Conservation (phyloP, 176 grass and related monocot genomes). For the Phyllostachys edulis region DNA sequence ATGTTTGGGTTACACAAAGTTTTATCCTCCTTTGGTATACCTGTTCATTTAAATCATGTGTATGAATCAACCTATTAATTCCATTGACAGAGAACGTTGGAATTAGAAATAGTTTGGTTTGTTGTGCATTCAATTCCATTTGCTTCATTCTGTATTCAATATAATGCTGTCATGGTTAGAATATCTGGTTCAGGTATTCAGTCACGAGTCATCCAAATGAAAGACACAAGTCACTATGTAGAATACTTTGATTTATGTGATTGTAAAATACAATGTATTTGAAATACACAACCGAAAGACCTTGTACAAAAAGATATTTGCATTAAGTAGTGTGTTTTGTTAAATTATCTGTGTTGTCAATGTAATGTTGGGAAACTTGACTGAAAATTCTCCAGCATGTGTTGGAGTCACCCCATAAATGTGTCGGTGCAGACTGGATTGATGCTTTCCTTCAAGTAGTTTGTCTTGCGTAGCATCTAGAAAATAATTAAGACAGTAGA, state of each 20-base stretch:
- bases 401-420: neutral
- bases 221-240: conserved; percentile 6
- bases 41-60: neutral
- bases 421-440: neutral
- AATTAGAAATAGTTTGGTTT: conserved; percentile 17
- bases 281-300: neutral
- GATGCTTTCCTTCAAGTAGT: neutral
- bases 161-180: conserved; percentile 4
- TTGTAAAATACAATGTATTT: neutral
- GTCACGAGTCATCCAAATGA: conserved; percentile 6
- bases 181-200: conserved; percentile 27
- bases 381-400: neutral
- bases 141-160: neutral
- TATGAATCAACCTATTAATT: neutral
- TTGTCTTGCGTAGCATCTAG: neutral
- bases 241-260: neutral
- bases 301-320: neutral
- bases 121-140: neutral
- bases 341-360: neutral
- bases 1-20: neutral
- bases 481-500: neutral
- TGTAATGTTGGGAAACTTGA: conserved; percentile 5
- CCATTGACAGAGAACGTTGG: neutral
- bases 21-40: conserved; percentile 2
- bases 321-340: neutral